Conservation (phyloP, 805 yeast genomes). For the Yarrowia keelungensis region DNA sequence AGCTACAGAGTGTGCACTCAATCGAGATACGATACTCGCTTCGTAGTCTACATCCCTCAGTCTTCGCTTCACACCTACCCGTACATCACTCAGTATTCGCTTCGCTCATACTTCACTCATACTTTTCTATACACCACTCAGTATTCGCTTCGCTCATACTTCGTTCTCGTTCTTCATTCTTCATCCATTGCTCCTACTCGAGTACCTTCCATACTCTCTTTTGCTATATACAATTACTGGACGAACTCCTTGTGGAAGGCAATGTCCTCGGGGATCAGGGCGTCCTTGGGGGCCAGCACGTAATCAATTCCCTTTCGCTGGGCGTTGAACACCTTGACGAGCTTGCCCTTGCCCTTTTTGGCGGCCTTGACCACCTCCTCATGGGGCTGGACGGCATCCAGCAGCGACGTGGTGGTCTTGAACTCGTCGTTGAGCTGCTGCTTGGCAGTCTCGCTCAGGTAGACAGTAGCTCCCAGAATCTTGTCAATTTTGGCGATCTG, state of each 20-base stretch:
- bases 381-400: slow-evolving; percentile 33
- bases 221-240: slow-evolving; percentile 36
- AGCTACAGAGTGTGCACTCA: too few species aligned
- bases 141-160: too few species aligned
- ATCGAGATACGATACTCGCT: too few species aligned
- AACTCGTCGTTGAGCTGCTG: slow-evolving; percentile 18
- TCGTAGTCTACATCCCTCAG: too few species aligned
- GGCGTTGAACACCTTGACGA: slow-evolving; percentile 34
- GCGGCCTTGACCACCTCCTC: slow-evolving; percentile 34
- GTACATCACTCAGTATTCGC: too few species aligned
- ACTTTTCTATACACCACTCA: too few species aligned
- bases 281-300: slow-evolving; percentile 38
- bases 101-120: too few species aligned
- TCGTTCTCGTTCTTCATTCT: too few species aligned
- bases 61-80: too few species aligned
- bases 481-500: slow-evolving; percentile 33
- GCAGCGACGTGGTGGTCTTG: slow-evolving; percentile 13
- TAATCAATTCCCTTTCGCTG: slow-evolving; percentile 35
- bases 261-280: slow-evolving; percentile 17
- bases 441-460: slow-evolving; percentile 4
- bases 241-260: slow-evolving; percentile 35
- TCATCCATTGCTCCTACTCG: too few species aligned
- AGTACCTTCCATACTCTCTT: too few species aligned
- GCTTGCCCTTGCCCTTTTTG: slow-evolving; percentile 38
- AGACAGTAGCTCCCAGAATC: slow-evolving; percentile 6